Conservation (phyloP, 805 yeast genomes). For the Huiozyma naganishii region DNA sequence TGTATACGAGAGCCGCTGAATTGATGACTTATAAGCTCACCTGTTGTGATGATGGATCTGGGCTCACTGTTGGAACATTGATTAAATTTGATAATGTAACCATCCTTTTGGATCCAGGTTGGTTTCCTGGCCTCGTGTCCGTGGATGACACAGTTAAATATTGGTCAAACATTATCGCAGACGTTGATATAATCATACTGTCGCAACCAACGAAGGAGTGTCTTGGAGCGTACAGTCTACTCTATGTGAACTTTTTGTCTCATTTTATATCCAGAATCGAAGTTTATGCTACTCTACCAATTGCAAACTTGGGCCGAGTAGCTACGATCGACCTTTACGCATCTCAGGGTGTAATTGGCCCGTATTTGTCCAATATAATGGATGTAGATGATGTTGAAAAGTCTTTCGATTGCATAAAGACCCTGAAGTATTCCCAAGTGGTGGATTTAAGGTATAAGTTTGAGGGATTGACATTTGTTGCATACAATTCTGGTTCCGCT, state of each 20-base stretch:
- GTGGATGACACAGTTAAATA: constrained; percentile 22
- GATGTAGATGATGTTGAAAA: constrained; percentile 70
- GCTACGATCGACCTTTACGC: constrained; percentile 78
- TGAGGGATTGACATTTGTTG: constrained; percentile 58
- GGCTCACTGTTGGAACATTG: constrained; percentile 33
- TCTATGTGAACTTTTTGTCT: constrained; percentile 47
- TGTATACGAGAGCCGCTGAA: no score
- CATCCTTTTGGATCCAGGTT: constrained; percentile 62
- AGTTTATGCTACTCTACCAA: constrained; percentile 84
- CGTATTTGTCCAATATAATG: constrained; percentile 42
- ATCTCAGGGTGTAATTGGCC: constrained; percentile 64
- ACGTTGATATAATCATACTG: constrained; percentile 60
- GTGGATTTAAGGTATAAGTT: constrained; percentile 47
- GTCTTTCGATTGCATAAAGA: constrained; percentile 58
- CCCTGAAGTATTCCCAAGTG: constrained; percentile 74
- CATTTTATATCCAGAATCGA: constrained; percentile 52
- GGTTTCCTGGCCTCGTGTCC: constrained; percentile 46
- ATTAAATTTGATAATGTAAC: constrained; percentile 47
- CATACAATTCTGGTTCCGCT: constrained; percentile 85
- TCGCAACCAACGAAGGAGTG: constrained; percentile 80
- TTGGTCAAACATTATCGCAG: constrained; percentile 33
- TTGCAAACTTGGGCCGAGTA: constrained; percentile 73
- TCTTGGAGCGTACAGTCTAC: constrained; percentile 64
- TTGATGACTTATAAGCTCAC: constrained; percentile 18
- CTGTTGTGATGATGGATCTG: constrained; percentile 23